Base-by-base conservation (phyloP, 2,329 filamentous ascomycete species). In the Hymenoscyphus occultus region DNA sequence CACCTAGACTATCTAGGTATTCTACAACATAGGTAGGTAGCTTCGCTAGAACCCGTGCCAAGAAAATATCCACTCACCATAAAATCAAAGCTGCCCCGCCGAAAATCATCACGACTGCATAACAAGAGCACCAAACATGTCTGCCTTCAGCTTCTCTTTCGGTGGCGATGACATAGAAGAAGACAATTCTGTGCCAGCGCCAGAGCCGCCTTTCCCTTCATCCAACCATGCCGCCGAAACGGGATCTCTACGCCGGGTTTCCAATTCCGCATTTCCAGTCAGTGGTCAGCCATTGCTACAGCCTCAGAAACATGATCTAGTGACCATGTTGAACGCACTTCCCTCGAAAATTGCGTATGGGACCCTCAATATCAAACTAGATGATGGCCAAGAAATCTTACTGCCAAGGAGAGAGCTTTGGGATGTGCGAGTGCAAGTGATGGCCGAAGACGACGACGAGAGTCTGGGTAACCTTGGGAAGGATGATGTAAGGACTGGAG, bases 361-460 rank as follows among this genome's bases (percentile, higher is more conserved):
- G 71, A 82, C 81, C 13, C 77, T 93, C 19, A 77, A 80, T 7
- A 82, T 92, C 60, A 80, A 81, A 22, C 82, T 89, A 5, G 87
- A 89, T 56, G 81, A 85, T 67, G 83, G 82, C 10, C 77, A 79
- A 58, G 77, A 73, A 2, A 74, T 89, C 10, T 77, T 76, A 45
- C 80, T 95, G 7, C 90, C 90, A 0, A 86, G 91, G 48, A 85
- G 91, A 65, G 91, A 93, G 75, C 81, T 95, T 57, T 94, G 91
- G 86, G 91, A 95, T 74, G 88, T 94, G 48, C 84, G 90, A 40
- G 83, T 93, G 45, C 91, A 95, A 79, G 80, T 95, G 65, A 93
- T 94, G 88, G 90, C 90, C 59, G 86, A 89, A 75, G 86, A 86
- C 48, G 85, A 84, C 51, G 79, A 83, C 62, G 73, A 78, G 6